These are phyloP conservation scores for Aspergillus fumigatus DNA, from an alignment of 2,329 filamentous ascomycete genomes.

Conservation along the genomic window DNA sequence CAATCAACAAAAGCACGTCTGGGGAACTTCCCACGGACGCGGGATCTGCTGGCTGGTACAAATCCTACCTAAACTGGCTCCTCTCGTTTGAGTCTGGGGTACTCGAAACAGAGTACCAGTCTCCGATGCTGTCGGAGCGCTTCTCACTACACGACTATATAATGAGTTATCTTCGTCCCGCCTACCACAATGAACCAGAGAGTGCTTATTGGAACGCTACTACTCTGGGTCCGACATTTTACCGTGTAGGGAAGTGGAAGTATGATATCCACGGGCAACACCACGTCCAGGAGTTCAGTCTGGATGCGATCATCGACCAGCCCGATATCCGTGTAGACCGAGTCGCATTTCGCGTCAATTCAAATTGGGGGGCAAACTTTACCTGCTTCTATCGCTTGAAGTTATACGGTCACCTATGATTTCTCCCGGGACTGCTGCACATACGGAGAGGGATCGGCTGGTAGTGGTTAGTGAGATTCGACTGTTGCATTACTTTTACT, in stretches of 20 bases:
- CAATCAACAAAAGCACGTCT: slow-evolving; percentile 31
- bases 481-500: background rate
- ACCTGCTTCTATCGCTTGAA: slow-evolving; percentile 46
- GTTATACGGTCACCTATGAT: slow-evolving; percentile 35
- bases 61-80: background rate
- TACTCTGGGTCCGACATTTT: slow-evolving; percentile 33
- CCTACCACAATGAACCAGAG: slow-evolving; percentile 27
- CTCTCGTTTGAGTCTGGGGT: background rate
- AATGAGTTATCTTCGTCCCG: slow-evolving; percentile 26
- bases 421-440: background rate
- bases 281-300: slow-evolving; percentile 36
- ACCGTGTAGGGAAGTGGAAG: slow-evolving; percentile 36
- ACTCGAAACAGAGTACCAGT: background rate
- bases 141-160: slow-evolving; percentile 27
- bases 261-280: slow-evolving; percentile 34
- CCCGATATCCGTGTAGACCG: slow-evolving; percentile 33
- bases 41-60: background rate
- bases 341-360: slow-evolving; percentile 39
- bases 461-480: background rate
- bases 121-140: slow-evolving; percentile 2
- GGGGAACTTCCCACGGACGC: background rate
- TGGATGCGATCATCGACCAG: slow-evolving; percentile 37
- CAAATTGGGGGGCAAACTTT: slow-evolving; percentile 41
- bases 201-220: slow-evolving; percentile 32
- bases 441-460: background rate